Conservation (phyloP, 768 basidiomycete species). For the Pleurotus tuber-regium region DNA sequence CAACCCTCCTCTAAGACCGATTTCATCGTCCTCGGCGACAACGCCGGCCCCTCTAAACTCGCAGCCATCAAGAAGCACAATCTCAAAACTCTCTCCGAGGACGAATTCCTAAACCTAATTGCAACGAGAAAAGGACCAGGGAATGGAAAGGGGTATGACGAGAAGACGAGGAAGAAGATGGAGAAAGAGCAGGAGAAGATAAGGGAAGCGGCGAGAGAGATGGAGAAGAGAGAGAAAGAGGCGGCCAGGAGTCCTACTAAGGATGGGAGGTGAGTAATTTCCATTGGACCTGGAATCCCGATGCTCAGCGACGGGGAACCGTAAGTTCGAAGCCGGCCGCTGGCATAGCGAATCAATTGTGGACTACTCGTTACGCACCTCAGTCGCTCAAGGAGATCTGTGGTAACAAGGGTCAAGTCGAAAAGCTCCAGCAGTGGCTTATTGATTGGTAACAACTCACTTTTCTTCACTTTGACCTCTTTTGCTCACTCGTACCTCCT, state of each 20-base stretch:
- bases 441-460: conserved; percentile 93
- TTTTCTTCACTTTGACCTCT: no score
- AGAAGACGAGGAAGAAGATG: conserved; percentile 78
- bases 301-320: no score
- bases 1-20: conserved; percentile 90
- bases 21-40: conserved; percentile 84
- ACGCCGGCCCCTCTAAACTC: conserved; percentile 89
- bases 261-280: no score
- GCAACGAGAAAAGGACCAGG: conserved; percentile 60
- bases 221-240: conserved; percentile 71
- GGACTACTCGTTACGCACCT: conserved; percentile 96
- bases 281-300: no score
- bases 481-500: no score
- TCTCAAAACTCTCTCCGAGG: conserved; percentile 77
- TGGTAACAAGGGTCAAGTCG: conserved; percentile 90
- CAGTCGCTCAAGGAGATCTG: conserved; percentile 86
- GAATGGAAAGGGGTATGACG: conserved; percentile 53
- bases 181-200: conserved; percentile 81
- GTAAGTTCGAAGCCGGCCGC: conserved; percentile 22
- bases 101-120: conserved; percentile 83
- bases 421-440: conserved; percentile 87
- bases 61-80: conserved; percentile 79
- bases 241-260: conserved; percentile 40
- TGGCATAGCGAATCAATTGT: conserved; percentile 68
- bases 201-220: conserved; percentile 66